Evolutionary conservation across 2,329 filamentous ascomycete species (phyloP).

Genomic region (Laburnicola sp.): DNA sequence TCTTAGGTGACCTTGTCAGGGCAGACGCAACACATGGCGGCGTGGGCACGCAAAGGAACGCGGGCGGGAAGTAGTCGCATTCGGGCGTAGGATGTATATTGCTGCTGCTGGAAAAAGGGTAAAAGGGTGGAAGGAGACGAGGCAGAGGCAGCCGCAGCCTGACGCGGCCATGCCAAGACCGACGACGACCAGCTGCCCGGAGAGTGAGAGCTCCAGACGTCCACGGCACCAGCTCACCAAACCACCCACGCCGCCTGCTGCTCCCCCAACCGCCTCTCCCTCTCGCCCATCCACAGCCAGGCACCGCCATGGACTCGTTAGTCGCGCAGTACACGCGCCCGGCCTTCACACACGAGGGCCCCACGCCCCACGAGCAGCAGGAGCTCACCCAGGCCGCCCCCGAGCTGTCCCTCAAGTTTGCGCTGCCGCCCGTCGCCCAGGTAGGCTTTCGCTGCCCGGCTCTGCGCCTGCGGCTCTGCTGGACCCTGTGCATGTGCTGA

Average conservation of each 20-base stretch:
- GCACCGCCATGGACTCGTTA: constrained; percentile 76
- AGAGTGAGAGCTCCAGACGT: constrained; percentile 28
- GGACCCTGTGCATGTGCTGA: constrained; percentile 13
- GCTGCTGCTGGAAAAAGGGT: not conserved
- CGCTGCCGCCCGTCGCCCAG: constrained; percentile 88
- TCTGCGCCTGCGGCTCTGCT: not conserved
- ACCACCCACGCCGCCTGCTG: constrained; percentile 4
- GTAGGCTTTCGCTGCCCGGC: constrained; percentile 55
- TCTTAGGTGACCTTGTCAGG: constrained; percentile 37
- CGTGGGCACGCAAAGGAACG: too few relatives aligned
- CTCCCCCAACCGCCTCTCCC: not conserved
- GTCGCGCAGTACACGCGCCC: constrained; percentile 89
- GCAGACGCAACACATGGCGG: constrained; percentile 26
- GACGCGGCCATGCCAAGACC: constrained; percentile 23
- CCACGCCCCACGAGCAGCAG: constrained; percentile 73
- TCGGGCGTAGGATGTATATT: not conserved
- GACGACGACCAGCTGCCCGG: constrained; percentile 22
- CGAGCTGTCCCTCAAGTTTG: constrained; percentile 87
- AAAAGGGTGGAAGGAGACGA: not conserved
- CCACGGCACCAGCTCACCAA: constrained; percentile 19
- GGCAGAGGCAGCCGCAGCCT: constrained; percentile 24
- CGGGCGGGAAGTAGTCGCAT: too few relatives aligned
- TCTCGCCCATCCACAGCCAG: constrained; percentile 10
- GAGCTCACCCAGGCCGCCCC: constrained; percentile 68
- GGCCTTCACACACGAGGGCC: constrained; percentile 71